phyloP scores from a whole-genome alignment of 1,139 yeast species.

The Kurtzmaniella quercitrusa region DNA sequence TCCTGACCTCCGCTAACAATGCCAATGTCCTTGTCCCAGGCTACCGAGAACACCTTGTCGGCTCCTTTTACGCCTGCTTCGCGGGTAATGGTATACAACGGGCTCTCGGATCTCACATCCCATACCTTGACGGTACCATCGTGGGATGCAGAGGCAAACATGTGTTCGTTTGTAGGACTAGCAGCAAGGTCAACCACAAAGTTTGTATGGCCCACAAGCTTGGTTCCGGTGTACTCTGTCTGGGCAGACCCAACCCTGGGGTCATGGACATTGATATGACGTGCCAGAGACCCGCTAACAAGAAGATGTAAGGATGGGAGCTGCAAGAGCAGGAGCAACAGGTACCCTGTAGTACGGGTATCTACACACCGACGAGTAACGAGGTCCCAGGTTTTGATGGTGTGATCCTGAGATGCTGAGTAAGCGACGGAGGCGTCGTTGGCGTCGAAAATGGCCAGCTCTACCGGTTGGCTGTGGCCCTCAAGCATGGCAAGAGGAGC shows the following conservation, averaged over 20 bases:
- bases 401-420: conserved; percentile 93
- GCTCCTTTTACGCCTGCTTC: conserved; percentile 43
- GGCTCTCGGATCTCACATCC: conserved; percentile 87
- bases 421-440: conserved; percentile 78
- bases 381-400: conserved; percentile 93
- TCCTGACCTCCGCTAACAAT: conserved; percentile 93
- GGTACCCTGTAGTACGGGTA: conserved; percentile 84
- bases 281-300: conserved; percentile 92
- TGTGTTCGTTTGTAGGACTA: conserved; percentile 69
- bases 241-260: conserved; percentile 55
- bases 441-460: conserved; percentile 71
- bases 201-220: conserved; percentile 85
- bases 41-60: conserved; percentile 77
- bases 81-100: conserved; percentile 83
- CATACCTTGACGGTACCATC: conserved; percentile 94
- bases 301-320: conserved; percentile 63
- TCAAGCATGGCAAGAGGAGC: conserved; percentile 75
- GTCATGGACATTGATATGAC: conserved; percentile 91
- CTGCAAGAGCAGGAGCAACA: conserved; percentile 71
- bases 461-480: conserved; percentile 84
- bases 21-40: conserved; percentile 78
- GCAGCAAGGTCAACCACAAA: conserved; percentile 79
- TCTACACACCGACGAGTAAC: conserved; percentile 80
- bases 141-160: conserved; percentile 87
- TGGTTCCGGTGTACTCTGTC: conserved; percentile 42